Percentiles rank a stretch among this genome's conserved stretches.
phyloP scores from a whole-genome alignment of 495 filamentous ascomycete species.

The Copromyces sp. region DNA sequence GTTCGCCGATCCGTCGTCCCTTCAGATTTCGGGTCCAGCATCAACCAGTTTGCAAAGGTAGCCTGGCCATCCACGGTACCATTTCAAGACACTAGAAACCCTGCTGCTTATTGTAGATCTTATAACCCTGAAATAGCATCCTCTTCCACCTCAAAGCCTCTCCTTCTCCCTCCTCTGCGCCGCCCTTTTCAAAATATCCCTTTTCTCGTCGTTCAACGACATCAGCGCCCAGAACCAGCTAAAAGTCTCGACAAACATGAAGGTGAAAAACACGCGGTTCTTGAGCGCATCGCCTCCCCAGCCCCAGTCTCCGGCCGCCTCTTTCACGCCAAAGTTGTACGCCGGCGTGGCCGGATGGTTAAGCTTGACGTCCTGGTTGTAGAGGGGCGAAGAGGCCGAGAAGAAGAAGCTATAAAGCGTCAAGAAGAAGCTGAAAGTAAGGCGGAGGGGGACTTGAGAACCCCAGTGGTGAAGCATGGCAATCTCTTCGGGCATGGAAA shows the following conservation, averaged over 20 bases:
- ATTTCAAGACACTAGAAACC: neutral
- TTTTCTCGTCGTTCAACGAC: constrained; percentile 42
- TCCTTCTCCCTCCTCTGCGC: constrained; percentile 18
- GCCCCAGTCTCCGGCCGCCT: constrained; percentile 2
- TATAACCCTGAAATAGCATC: too few species aligned
- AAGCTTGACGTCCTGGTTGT: constrained; percentile 8
- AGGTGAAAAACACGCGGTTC: constrained; percentile 74
- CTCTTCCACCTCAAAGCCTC: neutral
- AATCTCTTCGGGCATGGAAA: constrained; percentile 62
- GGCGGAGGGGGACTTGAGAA: constrained; percentile 47
- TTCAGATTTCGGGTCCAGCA: too few species aligned
- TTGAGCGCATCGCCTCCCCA: constrained; percentile 52
- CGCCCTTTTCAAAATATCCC: constrained; percentile 19
- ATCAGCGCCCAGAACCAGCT: constrained; percentile 77
- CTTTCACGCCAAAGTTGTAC: neutral
- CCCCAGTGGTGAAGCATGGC: constrained; percentile 53
- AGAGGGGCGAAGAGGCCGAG: constrained; percentile 29
- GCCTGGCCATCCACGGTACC: neutral
- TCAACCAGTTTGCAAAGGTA: too few species aligned
- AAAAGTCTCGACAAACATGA: constrained; percentile 73
- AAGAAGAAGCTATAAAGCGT: constrained; percentile 60
- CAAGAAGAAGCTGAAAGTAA: constrained; percentile 53
- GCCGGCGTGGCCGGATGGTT: constrained; percentile 18
- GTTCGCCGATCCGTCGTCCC: neutral
- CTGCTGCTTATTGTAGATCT: neutral